Evolutionary conservation across 169 alveolate species (phyloP).

Genomic region (Cryptosporidium muris): DNA sequence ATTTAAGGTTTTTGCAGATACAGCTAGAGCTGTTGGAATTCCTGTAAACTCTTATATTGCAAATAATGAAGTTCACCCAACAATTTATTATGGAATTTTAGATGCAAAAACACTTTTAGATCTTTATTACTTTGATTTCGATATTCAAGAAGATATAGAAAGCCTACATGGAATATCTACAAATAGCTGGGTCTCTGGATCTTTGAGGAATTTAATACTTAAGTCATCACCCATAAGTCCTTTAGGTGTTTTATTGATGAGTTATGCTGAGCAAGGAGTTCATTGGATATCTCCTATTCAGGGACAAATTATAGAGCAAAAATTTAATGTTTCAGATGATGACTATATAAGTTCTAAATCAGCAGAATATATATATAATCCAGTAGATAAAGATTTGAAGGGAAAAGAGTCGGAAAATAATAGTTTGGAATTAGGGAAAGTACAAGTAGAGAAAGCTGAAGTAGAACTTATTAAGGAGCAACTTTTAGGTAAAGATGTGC

Average conservation of each 20-base stretch:
- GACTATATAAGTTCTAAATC: too few species aligned
- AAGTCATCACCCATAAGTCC: slow-evolving; percentile 27
- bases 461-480: too few species aligned
- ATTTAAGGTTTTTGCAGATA: slow-evolving; percentile 63
- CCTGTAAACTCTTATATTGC: slow-evolving; percentile 35
- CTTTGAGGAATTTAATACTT: slow-evolving; percentile 13
- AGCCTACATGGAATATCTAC: too few species aligned
- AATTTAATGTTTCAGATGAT: too few species aligned
- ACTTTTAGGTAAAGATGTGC: too few species aligned
- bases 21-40: slow-evolving; percentile 69
- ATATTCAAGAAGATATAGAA: background rate
- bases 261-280: slow-evolving; percentile 17
- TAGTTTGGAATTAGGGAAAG: too few species aligned
- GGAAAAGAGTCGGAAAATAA: too few species aligned
- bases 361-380: too few species aligned
- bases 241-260: slow-evolving; percentile 17
- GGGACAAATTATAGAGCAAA: too few species aligned
- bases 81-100: slow-evolving; percentile 13
- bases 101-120: slow-evolving; percentile 40
- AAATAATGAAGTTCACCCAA: background rate
- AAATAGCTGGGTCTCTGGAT: slow-evolving; percentile 39
- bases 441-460: too few species aligned
- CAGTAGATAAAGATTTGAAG: too few species aligned
- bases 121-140: slow-evolving; percentile 44
- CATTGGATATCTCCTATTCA: slow-evolving; percentile 2